Percentiles rank a stretch among this genome's conserved stretches.
These are phyloP conservation scores for Aphanomyces euteiches DNA, from an alignment of 352 stramenopile species.

Conservation along the genomic window DNA sequence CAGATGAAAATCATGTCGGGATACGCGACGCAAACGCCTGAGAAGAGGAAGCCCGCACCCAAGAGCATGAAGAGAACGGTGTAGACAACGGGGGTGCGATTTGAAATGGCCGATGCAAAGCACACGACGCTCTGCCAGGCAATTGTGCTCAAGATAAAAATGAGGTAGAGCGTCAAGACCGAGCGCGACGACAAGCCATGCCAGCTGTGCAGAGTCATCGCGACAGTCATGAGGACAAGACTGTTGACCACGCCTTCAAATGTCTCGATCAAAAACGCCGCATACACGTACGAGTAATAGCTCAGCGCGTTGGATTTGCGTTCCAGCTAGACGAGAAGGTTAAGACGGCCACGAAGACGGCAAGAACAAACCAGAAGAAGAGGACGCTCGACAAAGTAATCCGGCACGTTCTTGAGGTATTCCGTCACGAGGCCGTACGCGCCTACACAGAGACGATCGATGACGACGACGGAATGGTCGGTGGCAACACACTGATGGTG, in stretches of 20 bases:
- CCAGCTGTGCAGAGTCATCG: slow-evolving; percentile 19
- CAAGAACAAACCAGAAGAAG: slow-evolving; percentile 12
- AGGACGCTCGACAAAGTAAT: slow-evolving; percentile 29
- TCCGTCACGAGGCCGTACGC: slow-evolving; percentile 28
- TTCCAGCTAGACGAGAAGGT: slow-evolving; percentile 18
- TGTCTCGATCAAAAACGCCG: slow-evolving; percentile 27
- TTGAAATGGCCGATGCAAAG: slow-evolving; percentile 23
- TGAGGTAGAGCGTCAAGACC: slow-evolving; percentile 27
- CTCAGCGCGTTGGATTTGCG: slow-evolving; percentile 29
- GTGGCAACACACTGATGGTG: slow-evolving; percentile 12
- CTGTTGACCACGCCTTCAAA: slow-evolving; percentile 22
- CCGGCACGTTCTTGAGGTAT: slow-evolving; percentile 28
- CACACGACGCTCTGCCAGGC: slow-evolving; percentile 29
- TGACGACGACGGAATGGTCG: not conserved
- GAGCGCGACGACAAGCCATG: slow-evolving; percentile 13
- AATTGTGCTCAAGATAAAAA: slow-evolving; percentile 27
- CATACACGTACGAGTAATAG: slow-evolving; percentile 30
- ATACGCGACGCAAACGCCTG: slow-evolving; percentile 23
- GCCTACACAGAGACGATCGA: slow-evolving; percentile 1
- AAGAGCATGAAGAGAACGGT: slow-evolving; percentile 20
- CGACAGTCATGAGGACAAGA: slow-evolving; percentile 18
- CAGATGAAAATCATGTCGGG: slow-evolving; percentile 25
- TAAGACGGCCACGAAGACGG: not conserved
- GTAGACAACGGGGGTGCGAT: slow-evolving; percentile 25
- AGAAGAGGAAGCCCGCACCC: slow-evolving; percentile 23